A percentile compares a stretch with the other conserved stretches of the same genome.
These are phyloP conservation scores for Candida endomychidarum DNA, from an alignment of 805 yeast genomes.

Conservation along the genomic window DNA sequence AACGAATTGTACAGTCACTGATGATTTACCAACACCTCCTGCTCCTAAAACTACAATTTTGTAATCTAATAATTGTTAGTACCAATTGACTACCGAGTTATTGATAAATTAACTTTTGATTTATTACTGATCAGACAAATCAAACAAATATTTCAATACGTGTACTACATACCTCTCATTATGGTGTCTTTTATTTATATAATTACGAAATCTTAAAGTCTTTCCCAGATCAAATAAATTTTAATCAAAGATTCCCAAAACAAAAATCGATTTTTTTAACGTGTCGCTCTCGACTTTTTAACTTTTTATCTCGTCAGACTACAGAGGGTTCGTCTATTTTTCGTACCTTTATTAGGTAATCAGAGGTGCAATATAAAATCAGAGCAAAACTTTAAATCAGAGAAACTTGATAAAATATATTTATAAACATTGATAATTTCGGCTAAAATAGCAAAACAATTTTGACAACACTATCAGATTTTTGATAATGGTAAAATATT, in stretches of 20 bases:
- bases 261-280: slow-evolving; percentile 11
- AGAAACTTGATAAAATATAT: too few relatives aligned
- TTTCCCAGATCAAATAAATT: background rate
- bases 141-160: too few relatives aligned
- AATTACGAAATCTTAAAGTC: background rate
- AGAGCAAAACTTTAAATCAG: too few relatives aligned
- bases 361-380: too few relatives aligned
- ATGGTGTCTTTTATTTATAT: slow-evolving; percentile 1
- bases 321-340: slow-evolving; percentile 9
- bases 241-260: slow-evolving; percentile 1
- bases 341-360: slow-evolving; percentile 6
- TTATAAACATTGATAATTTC: too few relatives aligned
- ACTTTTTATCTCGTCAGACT: slow-evolving; percentile 5
- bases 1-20: slow-evolving; percentile 87
- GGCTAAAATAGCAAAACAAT: too few relatives aligned
- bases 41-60: slow-evolving; percentile 92
- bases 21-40: slow-evolving; percentile 97
- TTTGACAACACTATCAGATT: too few relatives aligned
- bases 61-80: slow-evolving; percentile 53
- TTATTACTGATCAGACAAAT: too few relatives aligned
- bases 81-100: slow-evolving; percentile 3
- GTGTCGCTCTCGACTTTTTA: slow-evolving; percentile 11
- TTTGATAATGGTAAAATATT: slow-evolving; percentile 45
- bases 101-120: too few relatives aligned
- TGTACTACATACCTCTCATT: slow-evolving; percentile 21